These are phyloP conservation scores for Neofusicoccum umdonicola DNA, from an alignment of 2,329 filamentous ascomycete species.

Conservation along the genomic window DNA sequence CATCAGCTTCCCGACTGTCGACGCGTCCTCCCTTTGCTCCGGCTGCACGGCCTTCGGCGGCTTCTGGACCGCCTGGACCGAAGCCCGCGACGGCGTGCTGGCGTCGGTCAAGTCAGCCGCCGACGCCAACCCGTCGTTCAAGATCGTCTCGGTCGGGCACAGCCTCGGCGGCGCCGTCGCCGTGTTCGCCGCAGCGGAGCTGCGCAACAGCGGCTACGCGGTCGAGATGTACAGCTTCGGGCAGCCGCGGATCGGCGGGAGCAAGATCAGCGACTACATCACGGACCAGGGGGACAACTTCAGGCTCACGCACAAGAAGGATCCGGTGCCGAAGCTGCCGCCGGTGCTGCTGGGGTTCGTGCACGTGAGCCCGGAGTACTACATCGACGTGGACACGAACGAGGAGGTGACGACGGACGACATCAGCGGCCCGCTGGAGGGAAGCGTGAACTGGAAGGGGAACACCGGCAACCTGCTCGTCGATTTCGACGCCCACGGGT, in stretches of 20 bases:
- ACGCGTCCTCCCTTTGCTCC: constrained; percentile 40
- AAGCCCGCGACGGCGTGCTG: constrained; percentile 47
- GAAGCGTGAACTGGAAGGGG: constrained; percentile 25
- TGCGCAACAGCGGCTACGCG: constrained; percentile 49
- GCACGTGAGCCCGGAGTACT: constrained; percentile 71
- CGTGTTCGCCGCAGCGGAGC: constrained; percentile 57
- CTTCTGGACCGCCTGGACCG: constrained; percentile 59
- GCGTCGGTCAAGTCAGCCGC: constrained; percentile 46
- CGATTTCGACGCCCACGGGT: constrained; percentile 32
- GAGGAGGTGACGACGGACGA: constrained; percentile 24
- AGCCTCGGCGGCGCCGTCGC: constrained; percentile 66
- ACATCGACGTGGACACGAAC: constrained; percentile 29
- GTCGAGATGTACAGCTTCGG: constrained; percentile 67
- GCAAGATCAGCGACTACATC: constrained; percentile 54
- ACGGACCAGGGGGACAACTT: constrained; percentile 53
- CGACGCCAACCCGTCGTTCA: constrained; percentile 51
- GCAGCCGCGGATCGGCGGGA: constrained; percentile 63
- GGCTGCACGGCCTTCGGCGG: constrained; percentile 57
- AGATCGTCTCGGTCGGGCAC: constrained; percentile 63
- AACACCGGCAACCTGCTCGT: constrained; percentile 31
- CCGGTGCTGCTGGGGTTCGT: constrained; percentile 58
- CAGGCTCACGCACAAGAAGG: constrained; percentile 65
- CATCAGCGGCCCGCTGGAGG: constrained; percentile 23
- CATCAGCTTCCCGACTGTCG: constrained; percentile 41
- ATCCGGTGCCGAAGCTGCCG: constrained; percentile 68